Evolutionary conservation across 331 rosid genomes (phyloP).

Genomic region (Dryas integrifolia): DNA sequence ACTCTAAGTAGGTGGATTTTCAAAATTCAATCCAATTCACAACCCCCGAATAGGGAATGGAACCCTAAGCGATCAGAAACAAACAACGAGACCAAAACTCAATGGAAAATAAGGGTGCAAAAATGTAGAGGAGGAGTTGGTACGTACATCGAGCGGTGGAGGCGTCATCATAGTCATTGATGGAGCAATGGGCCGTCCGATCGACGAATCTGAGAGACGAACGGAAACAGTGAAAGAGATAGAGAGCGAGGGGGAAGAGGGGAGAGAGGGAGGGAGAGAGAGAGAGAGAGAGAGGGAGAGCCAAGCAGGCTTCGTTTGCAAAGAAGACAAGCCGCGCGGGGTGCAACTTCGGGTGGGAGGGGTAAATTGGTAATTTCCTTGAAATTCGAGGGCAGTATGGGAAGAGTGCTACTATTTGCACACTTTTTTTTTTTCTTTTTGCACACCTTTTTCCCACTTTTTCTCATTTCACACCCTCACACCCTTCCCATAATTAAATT

Average conservation of each 20-base stretch:
- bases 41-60: slow-evolving; percentile 7
- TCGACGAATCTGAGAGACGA: slow-evolving; percentile 44
- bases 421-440: no score
- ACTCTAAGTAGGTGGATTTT: slow-evolving; percentile 6
- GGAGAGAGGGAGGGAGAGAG: background rate
- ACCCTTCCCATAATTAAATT: no score
- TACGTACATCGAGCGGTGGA: slow-evolving; percentile 42
- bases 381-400: background rate
- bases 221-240: slow-evolving; percentile 21
- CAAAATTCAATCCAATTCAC: slow-evolving; percentile 24
- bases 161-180: slow-evolving; percentile 57
- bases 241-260: slow-evolving; percentile 7
- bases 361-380: background rate
- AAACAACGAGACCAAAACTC: slow-evolving; percentile 12
- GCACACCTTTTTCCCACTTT: no score
- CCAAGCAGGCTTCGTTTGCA: slow-evolving; percentile 18
- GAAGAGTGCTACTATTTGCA: background rate
- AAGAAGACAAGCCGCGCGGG: slow-evolving; percentile 9
- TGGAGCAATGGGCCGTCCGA: slow-evolving; percentile 35
- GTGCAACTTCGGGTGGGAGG: slow-evolving; percentile 28
- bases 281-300: slow-evolving; percentile 15
- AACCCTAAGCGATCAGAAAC: slow-evolving; percentile 32
- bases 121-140: slow-evolving; percentile 17
- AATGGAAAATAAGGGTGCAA: background rate
- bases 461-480: no score